Percentiles rank a stretch among this genome's conserved stretches.
Evolutionary conservation across 768 basidiomycete species (phyloP).

Genomic region (Suillus americanus): DNA sequence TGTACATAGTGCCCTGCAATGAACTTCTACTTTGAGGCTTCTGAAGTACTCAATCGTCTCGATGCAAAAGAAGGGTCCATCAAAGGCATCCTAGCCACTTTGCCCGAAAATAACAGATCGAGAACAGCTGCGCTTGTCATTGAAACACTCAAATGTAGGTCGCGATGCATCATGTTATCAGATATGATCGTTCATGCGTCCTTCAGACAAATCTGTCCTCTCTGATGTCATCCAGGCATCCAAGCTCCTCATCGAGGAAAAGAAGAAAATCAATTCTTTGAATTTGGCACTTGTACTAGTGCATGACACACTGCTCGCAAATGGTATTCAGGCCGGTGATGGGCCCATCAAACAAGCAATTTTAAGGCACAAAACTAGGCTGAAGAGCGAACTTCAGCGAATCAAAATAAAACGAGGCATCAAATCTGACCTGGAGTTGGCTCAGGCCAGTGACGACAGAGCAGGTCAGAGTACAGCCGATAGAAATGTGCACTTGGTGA

Average conservation of each 20-base stretch:
- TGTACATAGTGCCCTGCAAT: slow-evolving; percentile 43
- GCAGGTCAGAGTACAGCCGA: slow-evolving; percentile 47
- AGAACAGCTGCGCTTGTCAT: slow-evolving; percentile 86
- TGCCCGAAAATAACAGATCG: slow-evolving; percentile 74
- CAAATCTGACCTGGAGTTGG: slow-evolving; percentile 63
- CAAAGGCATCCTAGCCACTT: slow-evolving; percentile 73
- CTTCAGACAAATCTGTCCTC: slow-evolving; percentile 75
- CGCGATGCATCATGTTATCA: neutral
- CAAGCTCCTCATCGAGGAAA: slow-evolving; percentile 72
- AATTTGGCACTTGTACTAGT: slow-evolving; percentile 84
- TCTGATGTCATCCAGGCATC: slow-evolving; percentile 65
- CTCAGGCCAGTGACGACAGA: slow-evolving; percentile 56
- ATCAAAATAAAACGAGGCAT: slow-evolving; percentile 77
- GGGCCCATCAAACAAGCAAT: slow-evolving; percentile 89
- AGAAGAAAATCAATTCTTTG: slow-evolving; percentile 68
- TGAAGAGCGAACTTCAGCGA: slow-evolving; percentile 83
- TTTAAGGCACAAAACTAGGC: slow-evolving; percentile 84
- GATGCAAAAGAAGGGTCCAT: slow-evolving; percentile 91
- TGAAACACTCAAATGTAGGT: slow-evolving; percentile 90
- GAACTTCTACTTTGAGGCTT: slow-evolving; percentile 97
- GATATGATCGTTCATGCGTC: neutral
- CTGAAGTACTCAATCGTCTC: slow-evolving; percentile 78
- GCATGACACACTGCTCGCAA: slow-evolving; percentile 83
- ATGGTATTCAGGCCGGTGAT: slow-evolving; percentile 88
- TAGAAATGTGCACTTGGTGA: neutral